A percentile compares a stretch with the other conserved stretches of the same genome.
phyloP scores from a whole-genome alignment of 2,329 filamentous ascomycete genomes.

The Penicillium sp. region DNA sequence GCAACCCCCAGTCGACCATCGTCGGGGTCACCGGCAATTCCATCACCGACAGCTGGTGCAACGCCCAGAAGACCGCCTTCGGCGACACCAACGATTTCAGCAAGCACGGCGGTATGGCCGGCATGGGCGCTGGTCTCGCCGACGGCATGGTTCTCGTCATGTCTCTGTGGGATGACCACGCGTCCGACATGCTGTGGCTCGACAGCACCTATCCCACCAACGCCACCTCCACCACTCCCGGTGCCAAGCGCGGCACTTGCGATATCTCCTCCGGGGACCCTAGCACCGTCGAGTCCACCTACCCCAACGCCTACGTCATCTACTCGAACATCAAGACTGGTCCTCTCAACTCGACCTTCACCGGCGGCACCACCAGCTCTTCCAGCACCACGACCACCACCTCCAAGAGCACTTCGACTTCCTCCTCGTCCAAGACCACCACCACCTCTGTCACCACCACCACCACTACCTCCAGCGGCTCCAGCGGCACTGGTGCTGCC shows the following conservation, averaged over 20 bases:
- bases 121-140: conserved; percentile 57
- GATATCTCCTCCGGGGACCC: conserved; percentile 55
- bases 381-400: conserved; percentile 12
- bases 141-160: conserved; percentile 67
- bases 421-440: neutral
- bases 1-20: conserved; percentile 54
- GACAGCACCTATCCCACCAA: conserved; percentile 64
- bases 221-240: conserved; percentile 45
- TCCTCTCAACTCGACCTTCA: conserved; percentile 56
- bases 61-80: conserved; percentile 57
- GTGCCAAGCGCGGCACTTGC: conserved; percentile 59
- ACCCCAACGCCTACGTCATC: conserved; percentile 53
- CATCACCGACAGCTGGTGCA: conserved; percentile 61
- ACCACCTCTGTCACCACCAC: conserved; percentile 11
- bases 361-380: conserved; percentile 6
- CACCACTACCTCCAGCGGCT: conserved; percentile 8
- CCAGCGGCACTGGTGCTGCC: conserved; percentile 19
- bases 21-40: conserved; percentile 53
- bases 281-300: conserved; percentile 49
- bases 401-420: conserved; percentile 4
- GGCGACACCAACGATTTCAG: conserved; percentile 57
- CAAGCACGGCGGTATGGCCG: conserved; percentile 56
- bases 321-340: conserved; percentile 64
- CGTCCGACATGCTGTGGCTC: conserved; percentile 72
- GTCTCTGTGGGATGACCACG: conserved; percentile 64